These are phyloP conservation scores for Apiospora sp. DNA, from an alignment of 2,329 filamentous ascomycete genomes.

Conservation along the genomic window DNA sequence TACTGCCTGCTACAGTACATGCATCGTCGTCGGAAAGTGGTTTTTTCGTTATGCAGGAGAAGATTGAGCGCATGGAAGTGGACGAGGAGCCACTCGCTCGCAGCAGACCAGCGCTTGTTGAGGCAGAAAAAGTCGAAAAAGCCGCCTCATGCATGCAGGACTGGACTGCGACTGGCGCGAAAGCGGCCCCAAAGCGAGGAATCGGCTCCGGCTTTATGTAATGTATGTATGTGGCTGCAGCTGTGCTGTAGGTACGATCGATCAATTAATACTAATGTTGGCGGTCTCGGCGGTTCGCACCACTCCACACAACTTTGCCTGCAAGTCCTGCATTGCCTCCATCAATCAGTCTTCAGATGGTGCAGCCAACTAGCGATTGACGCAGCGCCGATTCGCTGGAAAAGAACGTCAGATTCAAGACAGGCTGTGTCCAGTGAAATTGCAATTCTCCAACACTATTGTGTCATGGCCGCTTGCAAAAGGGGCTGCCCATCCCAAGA, in stretches of 20 bases:
- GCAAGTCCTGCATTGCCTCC: conserved; percentile 14
- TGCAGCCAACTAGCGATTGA: conserved; percentile 18
- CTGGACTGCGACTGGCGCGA: neutral
- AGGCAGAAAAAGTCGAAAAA: neutral
- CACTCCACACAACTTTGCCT: neutral
- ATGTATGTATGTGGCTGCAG: neutral
- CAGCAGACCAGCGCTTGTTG: conserved; percentile 19
- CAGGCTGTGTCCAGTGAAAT: neutral
- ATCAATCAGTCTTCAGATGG: neutral
- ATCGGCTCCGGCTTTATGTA: conserved; percentile 1
- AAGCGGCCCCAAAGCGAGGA: neutral
- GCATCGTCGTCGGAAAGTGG: conserved; percentile 2
- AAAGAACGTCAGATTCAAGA: conserved; percentile 13
- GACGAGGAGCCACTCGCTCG: conserved; percentile 19
- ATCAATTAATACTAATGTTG: neutral
- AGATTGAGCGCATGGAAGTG: neutral
- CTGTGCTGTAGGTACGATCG: neutral
- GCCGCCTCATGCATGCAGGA: conserved; percentile 8
- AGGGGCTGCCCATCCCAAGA: neutral
- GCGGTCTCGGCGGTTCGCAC: neutral
- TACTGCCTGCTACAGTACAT: neutral
- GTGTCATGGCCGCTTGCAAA: neutral
- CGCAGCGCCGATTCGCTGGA: neutral
- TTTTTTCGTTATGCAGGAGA: neutral
- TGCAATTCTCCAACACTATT: neutral